Evolutionary conservation across 352 stramenopile species (phyloP).

Genomic region (Phytophthora pistaciae): DNA sequence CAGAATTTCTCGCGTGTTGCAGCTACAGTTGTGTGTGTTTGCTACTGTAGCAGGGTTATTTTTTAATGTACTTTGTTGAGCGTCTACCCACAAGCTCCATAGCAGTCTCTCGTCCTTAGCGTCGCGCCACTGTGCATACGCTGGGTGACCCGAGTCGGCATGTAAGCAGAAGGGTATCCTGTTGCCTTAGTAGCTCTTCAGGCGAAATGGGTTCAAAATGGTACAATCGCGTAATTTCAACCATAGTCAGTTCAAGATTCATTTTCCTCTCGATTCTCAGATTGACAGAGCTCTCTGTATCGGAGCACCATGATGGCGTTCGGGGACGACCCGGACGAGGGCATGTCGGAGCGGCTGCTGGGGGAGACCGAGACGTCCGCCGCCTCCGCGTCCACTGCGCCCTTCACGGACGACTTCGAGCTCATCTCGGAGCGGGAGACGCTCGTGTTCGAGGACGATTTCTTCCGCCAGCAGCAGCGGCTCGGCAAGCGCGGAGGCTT

Average conservation of each 20-base stretch:
- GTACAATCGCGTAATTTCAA: neutral
- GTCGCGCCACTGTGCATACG: too few relatives aligned
- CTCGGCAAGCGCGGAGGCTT: slow-evolving; percentile 50
- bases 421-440: slow-evolving; percentile 81
- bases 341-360: slow-evolving; percentile 42
- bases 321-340: slow-evolving; percentile 38
- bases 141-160: too few relatives aligned
- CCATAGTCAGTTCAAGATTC: neutral
- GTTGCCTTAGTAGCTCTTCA: too few relatives aligned
- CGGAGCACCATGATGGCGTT: slow-evolving; percentile 51
- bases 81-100: too few relatives aligned
- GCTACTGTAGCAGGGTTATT: too few relatives aligned
- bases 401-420: slow-evolving; percentile 60
- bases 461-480: slow-evolving; percentile 47
- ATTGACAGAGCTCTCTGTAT: neutral
- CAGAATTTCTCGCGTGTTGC: too few relatives aligned
- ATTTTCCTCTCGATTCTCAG: slow-evolving; percentile 25
- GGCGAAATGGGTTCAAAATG: neutral
- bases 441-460: slow-evolving; percentile 80
- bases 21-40: too few relatives aligned
- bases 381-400: slow-evolving; percentile 11
- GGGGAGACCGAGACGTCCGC: slow-evolving; percentile 3
- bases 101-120: too few relatives aligned
- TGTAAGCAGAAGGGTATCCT: too few relatives aligned
- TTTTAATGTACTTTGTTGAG: too few relatives aligned